Evolutionary conservation across 345 rosid species (phyloP).

Genomic region (Syzygium aqueum): DNA sequence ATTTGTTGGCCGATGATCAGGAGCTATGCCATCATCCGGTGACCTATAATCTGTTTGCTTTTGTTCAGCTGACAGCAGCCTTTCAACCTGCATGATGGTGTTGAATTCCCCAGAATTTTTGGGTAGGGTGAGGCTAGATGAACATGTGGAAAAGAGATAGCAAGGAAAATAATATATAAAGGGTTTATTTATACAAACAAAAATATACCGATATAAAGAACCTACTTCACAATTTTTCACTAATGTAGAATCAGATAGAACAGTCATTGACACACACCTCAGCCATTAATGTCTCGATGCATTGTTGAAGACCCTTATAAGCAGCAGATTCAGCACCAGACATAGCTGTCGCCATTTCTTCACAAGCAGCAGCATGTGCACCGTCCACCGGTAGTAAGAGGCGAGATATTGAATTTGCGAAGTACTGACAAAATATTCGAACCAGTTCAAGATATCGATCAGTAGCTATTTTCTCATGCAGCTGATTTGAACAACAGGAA

Average conservation of each 20-base stretch:
- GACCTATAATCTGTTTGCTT: slow-evolving; percentile 87
- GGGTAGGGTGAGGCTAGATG: not conserved
- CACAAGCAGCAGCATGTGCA: slow-evolving; percentile 97
- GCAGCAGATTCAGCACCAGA: slow-evolving; percentile 99
- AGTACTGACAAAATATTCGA: slow-evolving; percentile 41
- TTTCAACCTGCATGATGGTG: slow-evolving; percentile 55
- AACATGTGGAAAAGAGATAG: not conserved
- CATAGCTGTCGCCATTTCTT: slow-evolving; percentile 98
- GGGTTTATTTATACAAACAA: not conserved
- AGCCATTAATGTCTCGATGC: slow-evolving; percentile 99
- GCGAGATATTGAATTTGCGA: slow-evolving; percentile 93
- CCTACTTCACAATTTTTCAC: not conserved
- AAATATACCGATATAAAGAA: not conserved
- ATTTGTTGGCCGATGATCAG: slow-evolving; percentile 95
- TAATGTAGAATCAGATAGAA: not conserved
- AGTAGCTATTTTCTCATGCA: not conserved
- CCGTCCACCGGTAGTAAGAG: slow-evolving; percentile 97
- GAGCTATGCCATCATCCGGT: slow-evolving; percentile 90
- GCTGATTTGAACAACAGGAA: not conserved
- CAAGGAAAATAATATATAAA: not conserved
- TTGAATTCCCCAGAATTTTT: not conserved
- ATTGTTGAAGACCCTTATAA: slow-evolving; percentile 96
- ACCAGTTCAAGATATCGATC: not conserved
- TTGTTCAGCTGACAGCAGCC: slow-evolving; percentile 88
- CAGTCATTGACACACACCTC: slow-evolving; percentile 45